Evolutionary conservation across 1,284 basidiomycete genomes (phyloP).

Genomic region (Marasmius tenuissimus): DNA sequence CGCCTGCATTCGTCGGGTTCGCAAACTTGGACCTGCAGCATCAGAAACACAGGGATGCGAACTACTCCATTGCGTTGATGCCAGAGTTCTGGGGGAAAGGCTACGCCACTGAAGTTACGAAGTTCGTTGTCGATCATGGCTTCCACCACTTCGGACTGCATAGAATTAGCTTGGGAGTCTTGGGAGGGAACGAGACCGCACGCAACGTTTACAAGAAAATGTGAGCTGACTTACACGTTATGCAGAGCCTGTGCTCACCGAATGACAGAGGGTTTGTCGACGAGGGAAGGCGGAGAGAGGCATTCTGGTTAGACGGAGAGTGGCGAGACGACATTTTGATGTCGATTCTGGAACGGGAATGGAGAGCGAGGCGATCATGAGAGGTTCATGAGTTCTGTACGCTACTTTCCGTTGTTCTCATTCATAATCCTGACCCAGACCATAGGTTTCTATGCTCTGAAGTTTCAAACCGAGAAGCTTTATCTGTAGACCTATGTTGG

Average conservation of each 20-base stretch:
- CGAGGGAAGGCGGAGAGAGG: constrained; percentile 27
- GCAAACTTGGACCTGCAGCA: constrained; percentile 27
- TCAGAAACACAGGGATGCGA: constrained; percentile 28
- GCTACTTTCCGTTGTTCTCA: not conserved
- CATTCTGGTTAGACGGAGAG: constrained; percentile 25
- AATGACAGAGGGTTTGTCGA: constrained; percentile 27
- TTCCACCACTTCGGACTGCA: constrained; percentile 30
- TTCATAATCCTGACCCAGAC: no score
- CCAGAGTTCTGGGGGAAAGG: constrained; percentile 29
- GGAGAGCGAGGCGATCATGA: not conserved
- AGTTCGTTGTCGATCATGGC: constrained; percentile 30
- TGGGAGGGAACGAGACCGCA: constrained; percentile 28
- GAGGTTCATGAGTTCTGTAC: not conserved
- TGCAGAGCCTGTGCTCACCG: not conserved
- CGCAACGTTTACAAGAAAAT: constrained; percentile 26
- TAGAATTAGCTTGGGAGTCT: constrained; percentile 27
- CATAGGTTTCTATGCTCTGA: no score
- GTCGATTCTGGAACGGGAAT: constrained; percentile 26
- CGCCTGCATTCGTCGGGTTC: constrained; percentile 35
- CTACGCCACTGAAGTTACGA: constrained; percentile 30
- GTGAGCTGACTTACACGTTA: constrained; percentile 18
- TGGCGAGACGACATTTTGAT: constrained; percentile 26
- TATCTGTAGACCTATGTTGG: no score
- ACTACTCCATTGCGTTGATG: constrained; percentile 25
- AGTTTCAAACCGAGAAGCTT: no score